Base-by-base conservation (phyloP, 2,329 filamentous ascomycete species). In the Arthrobotrys musiformis region DNA sequence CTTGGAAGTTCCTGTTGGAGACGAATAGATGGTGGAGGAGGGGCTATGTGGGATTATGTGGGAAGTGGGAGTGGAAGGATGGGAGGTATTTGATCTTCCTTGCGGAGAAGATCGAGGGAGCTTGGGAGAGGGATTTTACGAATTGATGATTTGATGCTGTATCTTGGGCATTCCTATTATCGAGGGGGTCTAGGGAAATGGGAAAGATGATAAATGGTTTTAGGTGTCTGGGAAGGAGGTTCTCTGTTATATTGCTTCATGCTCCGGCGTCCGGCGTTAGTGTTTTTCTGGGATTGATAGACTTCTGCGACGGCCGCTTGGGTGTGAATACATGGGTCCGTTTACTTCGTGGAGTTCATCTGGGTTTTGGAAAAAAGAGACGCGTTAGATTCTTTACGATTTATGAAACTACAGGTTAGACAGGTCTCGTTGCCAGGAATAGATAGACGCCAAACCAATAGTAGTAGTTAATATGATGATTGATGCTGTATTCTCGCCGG, bases 81-180 rank as follows among this genome's bases (percentile, higher is more conserved):
- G 72, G 72, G 11, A 70, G 44, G n/a, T 60, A 52, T 15, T 61
- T 76, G 35, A 64, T 66, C 28, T 66, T 76, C 17, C 40, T 56
- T 28, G 72, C 40, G 4, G 26, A 76, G 37, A 76, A 76, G 50
- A 46, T 76, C 1, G 48, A 69, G 28, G 72, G 72, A 1, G 72
- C 72, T 33, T 76, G 72, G 72, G 72, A 76, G 64, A 70, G 62
- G n/a, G 72, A 76, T 66, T 75, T 75, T 37, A 75, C 58, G 44
- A 69, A 75, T 56, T 75, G 24, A 63, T 50, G 22, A n/a, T 24
- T 44, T 7, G 33, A 17, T 17, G 19, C n/a, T n/a, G n/a, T n/a
- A 2, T 37, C 40, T 58, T 4, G 19, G 26, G 6, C 2, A 40
- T 37, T 13, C 28, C 35, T n/a, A n/a, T n/a, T n/a, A n/a, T n/a